A percentile compares a stretch with the other conserved stretches of the same genome.
These are phyloP conservation scores for Apophysomyces variabilis DNA, from an alignment of 371 early-diverging fungal genomes.

Conservation along the genomic window DNA sequence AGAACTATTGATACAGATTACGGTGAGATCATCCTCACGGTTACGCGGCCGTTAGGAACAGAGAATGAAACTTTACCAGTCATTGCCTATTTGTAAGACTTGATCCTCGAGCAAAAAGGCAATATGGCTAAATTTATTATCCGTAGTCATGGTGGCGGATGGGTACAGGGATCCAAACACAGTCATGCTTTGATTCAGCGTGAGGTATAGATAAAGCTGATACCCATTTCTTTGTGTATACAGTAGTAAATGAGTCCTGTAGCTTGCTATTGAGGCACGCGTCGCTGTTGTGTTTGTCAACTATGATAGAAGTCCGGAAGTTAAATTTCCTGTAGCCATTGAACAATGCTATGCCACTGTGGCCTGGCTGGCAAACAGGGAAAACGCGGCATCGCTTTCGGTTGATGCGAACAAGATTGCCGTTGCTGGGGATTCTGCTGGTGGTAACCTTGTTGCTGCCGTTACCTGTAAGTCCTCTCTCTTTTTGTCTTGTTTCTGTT, in stretches of 20 bases:
- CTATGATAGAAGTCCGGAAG: conserved; percentile 33
- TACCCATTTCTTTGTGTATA: too few species aligned
- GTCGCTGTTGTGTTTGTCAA: conserved; percentile 31
- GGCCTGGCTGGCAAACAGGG: conserved; percentile 23
- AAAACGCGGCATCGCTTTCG: conserved; percentile 23
- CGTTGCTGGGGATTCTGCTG: conserved; percentile 22
- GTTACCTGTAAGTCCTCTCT: conserved; percentile 4
- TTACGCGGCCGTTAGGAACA: conserved; percentile 20
- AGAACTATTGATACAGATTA: background rate
- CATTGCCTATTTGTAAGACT: conserved; percentile 20
- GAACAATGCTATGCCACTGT: conserved; percentile 38
- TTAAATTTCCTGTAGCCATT: conserved; percentile 32
- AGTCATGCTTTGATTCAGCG: conserved; percentile 13
- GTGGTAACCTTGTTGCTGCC: conserved; percentile 20
- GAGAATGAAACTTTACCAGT: conserved; percentile 19
- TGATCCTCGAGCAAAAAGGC: background rate
- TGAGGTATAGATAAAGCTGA: conserved; percentile 10
- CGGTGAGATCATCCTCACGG: conserved; percentile 13
- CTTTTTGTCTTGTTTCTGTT: background rate
- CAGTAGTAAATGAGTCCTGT: background rate
- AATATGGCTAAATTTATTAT: too few species aligned
- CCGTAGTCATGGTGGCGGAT: conserved; percentile 32
- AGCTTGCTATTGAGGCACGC: conserved; percentile 18
- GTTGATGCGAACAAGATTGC: conserved; percentile 17
- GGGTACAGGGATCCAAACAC: conserved; percentile 20